Evolutionary conservation across 2,329 filamentous ascomycete genomes (phyloP).

Genomic region (Nothophoma quercina): DNA sequence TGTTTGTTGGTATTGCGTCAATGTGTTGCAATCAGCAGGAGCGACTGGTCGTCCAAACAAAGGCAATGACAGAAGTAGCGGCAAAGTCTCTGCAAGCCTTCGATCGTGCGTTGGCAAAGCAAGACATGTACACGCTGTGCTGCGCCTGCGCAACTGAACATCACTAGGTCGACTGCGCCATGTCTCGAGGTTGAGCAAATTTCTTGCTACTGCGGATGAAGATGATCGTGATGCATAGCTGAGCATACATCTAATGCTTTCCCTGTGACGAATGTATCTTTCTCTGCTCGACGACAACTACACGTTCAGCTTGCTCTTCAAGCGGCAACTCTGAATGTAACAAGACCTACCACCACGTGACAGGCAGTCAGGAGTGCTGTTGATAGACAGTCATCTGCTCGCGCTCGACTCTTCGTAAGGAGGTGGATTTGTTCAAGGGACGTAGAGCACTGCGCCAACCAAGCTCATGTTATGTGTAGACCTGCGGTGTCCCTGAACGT

Average conservation of each 20-base stretch:
- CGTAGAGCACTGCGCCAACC: too few species aligned
- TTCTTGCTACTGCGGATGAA: neutral
- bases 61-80: neutral
- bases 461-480: too few species aligned
- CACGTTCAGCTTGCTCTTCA: too few species aligned
- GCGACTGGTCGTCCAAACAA: neutral
- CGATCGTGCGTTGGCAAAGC: neutral
- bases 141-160: neutral
- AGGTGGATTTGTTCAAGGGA: too few species aligned
- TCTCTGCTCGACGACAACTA: too few species aligned
- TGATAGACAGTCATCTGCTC: too few species aligned
- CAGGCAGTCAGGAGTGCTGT: too few species aligned
- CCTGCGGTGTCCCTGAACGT: too few species aligned
- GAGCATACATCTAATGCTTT: neutral
- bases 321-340: too few species aligned
- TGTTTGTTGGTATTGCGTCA: neutral
- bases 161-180: conserved; percentile 5
- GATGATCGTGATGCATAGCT: neutral
- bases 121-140: neutral
- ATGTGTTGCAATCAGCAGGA: neutral
- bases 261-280: neutral
- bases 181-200: neutral
- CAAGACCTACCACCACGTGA: too few species aligned
- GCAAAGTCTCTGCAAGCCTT: conserved; percentile 4
- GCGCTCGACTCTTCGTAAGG: too few species aligned